Percentiles rank a stretch among this genome's conserved stretches.
phyloP scores from a whole-genome alignment of 2,329 filamentous ascomycete genomes.

The Neofusicoccum laricinum region DNA sequence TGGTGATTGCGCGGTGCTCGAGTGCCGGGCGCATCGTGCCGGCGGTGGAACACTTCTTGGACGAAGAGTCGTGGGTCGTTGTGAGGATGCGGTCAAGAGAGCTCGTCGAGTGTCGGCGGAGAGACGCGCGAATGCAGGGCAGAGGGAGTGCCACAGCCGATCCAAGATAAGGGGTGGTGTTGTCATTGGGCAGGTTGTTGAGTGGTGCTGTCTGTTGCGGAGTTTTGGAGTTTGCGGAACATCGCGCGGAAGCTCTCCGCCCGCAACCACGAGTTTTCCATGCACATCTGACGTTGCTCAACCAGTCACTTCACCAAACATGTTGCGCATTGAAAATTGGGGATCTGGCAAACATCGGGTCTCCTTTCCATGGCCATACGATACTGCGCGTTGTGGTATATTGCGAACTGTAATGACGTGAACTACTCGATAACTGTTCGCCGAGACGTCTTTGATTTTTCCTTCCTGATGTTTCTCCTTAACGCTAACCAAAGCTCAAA shows the following conservation, averaged over 20 bases:
- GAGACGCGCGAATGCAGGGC: background rate
- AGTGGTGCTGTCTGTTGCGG: background rate
- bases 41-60: background rate
- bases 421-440: background rate
- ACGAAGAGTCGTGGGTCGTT: background rate
- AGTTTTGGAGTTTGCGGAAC: slow-evolving; percentile 6
- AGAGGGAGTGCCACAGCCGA: slow-evolving; percentile 3
- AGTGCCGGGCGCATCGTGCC: background rate
- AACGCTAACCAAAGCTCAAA: background rate
- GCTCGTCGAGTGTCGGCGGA: background rate
- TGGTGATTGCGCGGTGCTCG: background rate
- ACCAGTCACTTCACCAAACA: background rate
- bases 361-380: background rate
- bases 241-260: slow-evolving; percentile 2
- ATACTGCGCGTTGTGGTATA: background rate
- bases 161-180: background rate
- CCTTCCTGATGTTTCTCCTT: background rate
- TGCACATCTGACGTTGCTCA: background rate
- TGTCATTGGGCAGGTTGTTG: background rate
- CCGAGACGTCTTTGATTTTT: background rate
- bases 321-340: background rate
- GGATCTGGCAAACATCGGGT: background rate
- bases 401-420: background rate
- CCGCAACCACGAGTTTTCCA: background rate
- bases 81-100: background rate